These are phyloP conservation scores for Candida ipomoeae DNA, from an alignment of 805 yeast genomes.

Conservation along the genomic window DNA sequence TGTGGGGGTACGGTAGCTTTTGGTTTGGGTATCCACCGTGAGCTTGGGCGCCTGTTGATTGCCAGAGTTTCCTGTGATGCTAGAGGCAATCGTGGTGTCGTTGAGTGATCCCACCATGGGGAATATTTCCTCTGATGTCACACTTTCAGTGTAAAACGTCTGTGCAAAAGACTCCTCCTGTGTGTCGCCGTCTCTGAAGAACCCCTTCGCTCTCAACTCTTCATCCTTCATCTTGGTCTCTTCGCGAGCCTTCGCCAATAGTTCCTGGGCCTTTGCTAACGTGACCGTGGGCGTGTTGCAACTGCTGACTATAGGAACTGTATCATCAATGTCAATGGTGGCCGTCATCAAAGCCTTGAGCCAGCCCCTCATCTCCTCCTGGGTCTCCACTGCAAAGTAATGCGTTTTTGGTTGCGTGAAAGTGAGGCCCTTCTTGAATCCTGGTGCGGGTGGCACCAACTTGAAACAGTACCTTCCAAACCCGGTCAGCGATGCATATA, in stretches of 20 bases:
- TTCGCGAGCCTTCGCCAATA: conserved; percentile 78
- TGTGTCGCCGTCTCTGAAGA: conserved; percentile 23
- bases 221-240: conserved; percentile 57
- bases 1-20: conserved; percentile 29
- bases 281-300: conserved; percentile 96
- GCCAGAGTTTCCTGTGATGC: conserved; percentile 11
- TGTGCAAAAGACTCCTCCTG: conserved; percentile 5
- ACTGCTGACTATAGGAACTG: conserved; percentile 86
- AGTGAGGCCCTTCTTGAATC: conserved; percentile 88
- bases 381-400: conserved; percentile 89
- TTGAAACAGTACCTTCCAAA: conserved; percentile 92
- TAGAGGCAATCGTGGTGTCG: conserved; percentile 30
- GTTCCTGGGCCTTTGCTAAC: conserved; percentile 77
- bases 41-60: conserved; percentile 23
- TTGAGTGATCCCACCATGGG: conserved; percentile 30
- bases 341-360: conserved; percentile 92
- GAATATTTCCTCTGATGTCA: conserved; percentile 22
- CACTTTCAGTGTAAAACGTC: conserved; percentile 13
- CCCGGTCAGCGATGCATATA: conserved; percentile 91
- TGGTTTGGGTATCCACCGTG: conserved; percentile 28
- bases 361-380: conserved; percentile 93
- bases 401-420: conserved; percentile 96
- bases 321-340: conserved; percentile 91
- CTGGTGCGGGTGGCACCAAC: conserved; percentile 95
- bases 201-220: conserved; percentile 43